Percentiles rank a stretch among this genome's conserved stretches.
These are phyloP conservation scores for Pichia sp. DNA, from an alignment of 1,139 yeast genomes.

Conservation along the genomic window DNA sequence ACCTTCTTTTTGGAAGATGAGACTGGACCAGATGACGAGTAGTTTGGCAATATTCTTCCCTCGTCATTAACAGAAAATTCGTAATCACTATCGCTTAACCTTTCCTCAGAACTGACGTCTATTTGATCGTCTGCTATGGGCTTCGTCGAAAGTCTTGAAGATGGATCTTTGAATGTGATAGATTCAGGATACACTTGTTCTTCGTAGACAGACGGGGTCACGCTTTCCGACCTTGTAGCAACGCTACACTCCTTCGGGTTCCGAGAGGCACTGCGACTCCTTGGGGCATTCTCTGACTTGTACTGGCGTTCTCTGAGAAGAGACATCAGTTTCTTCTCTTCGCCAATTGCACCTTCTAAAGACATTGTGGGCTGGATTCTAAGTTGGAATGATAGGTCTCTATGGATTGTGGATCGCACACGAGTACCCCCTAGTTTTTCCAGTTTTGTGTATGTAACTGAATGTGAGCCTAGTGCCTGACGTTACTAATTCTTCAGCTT, in stretches of 20 bases:
- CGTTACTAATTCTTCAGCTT: too few relatives aligned
- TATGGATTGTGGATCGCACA: too few relatives aligned
- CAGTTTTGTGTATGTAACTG: too few relatives aligned
- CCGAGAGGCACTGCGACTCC: slow-evolving; percentile 15
- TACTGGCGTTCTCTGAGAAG: slow-evolving; percentile 34
- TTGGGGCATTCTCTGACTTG: slow-evolving; percentile 5
- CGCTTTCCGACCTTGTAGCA: slow-evolving; percentile 24
- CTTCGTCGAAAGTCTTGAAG: slow-evolving; percentile 41
- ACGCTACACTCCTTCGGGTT: slow-evolving; percentile 8
- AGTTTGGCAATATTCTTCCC: slow-evolving; percentile 58
- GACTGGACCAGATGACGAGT: slow-evolving; percentile 35
- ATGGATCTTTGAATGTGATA: slow-evolving; percentile 48
- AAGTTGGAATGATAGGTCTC: too few relatives aligned
- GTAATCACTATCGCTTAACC: slow-evolving; percentile 56
- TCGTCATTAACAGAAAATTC: slow-evolving; percentile 61
- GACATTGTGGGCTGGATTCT: slow-evolving; percentile 36
- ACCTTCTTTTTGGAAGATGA: slow-evolving; percentile 2
- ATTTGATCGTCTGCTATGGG: slow-evolving; percentile 29
- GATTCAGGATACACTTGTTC: slow-evolving; percentile 40
- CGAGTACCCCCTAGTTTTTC: too few relatives aligned
- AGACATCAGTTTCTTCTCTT: slow-evolving; percentile 39
- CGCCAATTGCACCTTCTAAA: slow-evolving; percentile 43
- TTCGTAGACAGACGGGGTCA: slow-evolving; percentile 18
- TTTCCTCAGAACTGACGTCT: slow-evolving; percentile 55
- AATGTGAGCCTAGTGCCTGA: too few relatives aligned